Percentiles rank a stretch among this genome's conserved stretches.
phyloP scores from a whole-genome alignment of 148 eudicot species.

The Fagopyrum homotropicum region DNA sequence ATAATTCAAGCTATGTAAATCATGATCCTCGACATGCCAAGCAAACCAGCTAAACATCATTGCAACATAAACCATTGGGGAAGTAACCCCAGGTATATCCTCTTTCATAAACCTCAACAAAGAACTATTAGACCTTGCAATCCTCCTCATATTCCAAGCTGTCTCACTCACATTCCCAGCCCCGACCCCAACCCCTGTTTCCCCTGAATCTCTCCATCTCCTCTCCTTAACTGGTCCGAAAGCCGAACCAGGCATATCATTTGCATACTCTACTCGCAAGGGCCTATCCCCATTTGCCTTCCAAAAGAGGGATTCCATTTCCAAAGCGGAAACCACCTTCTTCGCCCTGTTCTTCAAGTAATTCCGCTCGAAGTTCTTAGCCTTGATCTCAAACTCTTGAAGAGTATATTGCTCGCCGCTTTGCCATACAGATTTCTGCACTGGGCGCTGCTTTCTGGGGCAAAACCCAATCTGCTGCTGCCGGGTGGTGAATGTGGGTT shows the following conservation, averaged over 20 bases:
- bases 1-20: conserved; percentile 94
- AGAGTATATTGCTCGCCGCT: conserved; percentile 73
- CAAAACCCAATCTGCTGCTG: conserved; percentile 95
- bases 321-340: conserved; percentile 34
- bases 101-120: conserved; percentile 95
- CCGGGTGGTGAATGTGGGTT: conserved; percentile 68
- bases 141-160: conserved; percentile 94
- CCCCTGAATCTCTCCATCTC: conserved; percentile 25
- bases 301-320: conserved; percentile 82
- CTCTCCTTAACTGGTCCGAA: conserved; percentile 33
- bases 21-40: conserved; percentile 99
- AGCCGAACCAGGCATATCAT: conserved; percentile 95
- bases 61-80: conserved; percentile 93
- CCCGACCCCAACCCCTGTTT: conserved; percentile 11
- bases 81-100: conserved; percentile 94
- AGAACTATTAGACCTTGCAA: conserved; percentile 76
- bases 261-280: conserved; percentile 84
- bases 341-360: conserved; percentile 44
- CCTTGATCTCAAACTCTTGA: conserved; percentile 65
- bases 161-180: conserved; percentile 59
- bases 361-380: conserved; percentile 61
- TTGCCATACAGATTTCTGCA: conserved; percentile 89
- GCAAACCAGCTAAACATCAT: conserved; percentile 99
- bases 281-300: conserved; percentile 82
- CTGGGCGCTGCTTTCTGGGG: conserved; percentile 80